A percentile compares a stretch with the other conserved stretches of the same genome.
phyloP scores from a whole-genome alignment of 1,284 basidiomycete species.

The Sanghuangporus sanghuang region DNA sequence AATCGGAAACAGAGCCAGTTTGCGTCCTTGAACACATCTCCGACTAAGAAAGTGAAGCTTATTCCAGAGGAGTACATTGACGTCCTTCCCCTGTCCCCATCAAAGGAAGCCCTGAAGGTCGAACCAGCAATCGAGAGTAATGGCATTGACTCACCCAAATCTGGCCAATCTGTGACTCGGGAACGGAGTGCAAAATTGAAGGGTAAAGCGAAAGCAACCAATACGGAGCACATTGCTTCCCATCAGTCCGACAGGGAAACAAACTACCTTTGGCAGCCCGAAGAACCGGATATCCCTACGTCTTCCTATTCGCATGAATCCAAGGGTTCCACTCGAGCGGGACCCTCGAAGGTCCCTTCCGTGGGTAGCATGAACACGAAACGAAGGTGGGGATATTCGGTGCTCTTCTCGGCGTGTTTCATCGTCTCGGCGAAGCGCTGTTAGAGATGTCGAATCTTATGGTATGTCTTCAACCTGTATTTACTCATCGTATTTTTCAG shows the following conservation, averaged over 20 bases:
- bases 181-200: constrained; percentile 1
- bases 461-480: neutral
- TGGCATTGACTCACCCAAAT: neutral
- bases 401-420: neutral
- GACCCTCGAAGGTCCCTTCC: neutral
- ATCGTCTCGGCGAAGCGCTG: neutral
- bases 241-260: neutral
- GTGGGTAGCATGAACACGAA: neutral
- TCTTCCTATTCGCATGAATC: neutral
- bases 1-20: neutral
- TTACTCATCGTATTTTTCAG: neutral
- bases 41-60: neutral
- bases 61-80: constrained; percentile 8
- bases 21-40: neutral
- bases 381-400: constrained; percentile 2
- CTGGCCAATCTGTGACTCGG: neutral
- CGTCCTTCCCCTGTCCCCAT: neutral
- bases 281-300: neutral
- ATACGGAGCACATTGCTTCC: neutral
- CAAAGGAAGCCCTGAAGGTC: neutral
- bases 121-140: neutral
- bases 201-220: neutral
- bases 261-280: neutral
- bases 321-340: neutral
- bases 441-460: neutral